Percentiles rank a stretch among this genome's conserved stretches.
Evolutionary conservation across 345 rosid species (phyloP).

Genomic region (Sonneratia alba): DNA sequence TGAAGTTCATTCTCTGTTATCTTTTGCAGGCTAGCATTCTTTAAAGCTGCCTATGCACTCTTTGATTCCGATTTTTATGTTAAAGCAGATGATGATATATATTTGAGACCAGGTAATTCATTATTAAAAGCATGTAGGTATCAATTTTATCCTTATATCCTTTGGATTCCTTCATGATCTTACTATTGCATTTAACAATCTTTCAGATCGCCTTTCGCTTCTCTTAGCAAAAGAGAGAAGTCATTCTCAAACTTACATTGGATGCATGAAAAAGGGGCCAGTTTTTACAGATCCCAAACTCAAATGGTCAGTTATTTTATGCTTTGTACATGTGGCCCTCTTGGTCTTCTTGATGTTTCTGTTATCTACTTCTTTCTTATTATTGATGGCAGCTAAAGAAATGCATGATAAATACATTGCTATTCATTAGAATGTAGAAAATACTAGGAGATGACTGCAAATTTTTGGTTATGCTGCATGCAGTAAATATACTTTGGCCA

Average conservation of each 20-base stretch:
- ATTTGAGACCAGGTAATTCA: constrained; percentile 72
- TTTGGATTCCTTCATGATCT: neutral
- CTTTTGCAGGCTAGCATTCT: constrained; percentile 66
- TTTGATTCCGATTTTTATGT: constrained; percentile 87
- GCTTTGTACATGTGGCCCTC: too few relatives aligned
- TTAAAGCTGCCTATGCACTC: constrained; percentile 81
- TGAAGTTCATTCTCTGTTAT: constrained; percentile 1
- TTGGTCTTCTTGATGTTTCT: neutral
- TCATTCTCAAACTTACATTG: constrained; percentile 83
- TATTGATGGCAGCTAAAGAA: neutral
- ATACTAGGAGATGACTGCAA: neutral
- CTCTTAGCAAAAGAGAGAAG: constrained; percentile 74
- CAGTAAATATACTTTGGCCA: neutral
- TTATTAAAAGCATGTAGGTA: neutral
- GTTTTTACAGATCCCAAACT: constrained; percentile 83
- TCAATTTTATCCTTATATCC: neutral
- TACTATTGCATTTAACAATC: neutral
- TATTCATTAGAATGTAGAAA: neutral
- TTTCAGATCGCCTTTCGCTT: constrained; percentile 61
- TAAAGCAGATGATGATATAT: constrained; percentile 94
- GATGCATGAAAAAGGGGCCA: constrained; percentile 90
- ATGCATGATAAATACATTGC: neutral
- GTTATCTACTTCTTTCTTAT: neutral
- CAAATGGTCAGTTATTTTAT: constrained; percentile 51
- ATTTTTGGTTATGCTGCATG: neutral